Evolutionary conservation across 495 filamentous ascomycete species (phyloP), one percentile per base, ranked within the genome.

Genomic region (Oleoguttula mirabilis): DNA sequence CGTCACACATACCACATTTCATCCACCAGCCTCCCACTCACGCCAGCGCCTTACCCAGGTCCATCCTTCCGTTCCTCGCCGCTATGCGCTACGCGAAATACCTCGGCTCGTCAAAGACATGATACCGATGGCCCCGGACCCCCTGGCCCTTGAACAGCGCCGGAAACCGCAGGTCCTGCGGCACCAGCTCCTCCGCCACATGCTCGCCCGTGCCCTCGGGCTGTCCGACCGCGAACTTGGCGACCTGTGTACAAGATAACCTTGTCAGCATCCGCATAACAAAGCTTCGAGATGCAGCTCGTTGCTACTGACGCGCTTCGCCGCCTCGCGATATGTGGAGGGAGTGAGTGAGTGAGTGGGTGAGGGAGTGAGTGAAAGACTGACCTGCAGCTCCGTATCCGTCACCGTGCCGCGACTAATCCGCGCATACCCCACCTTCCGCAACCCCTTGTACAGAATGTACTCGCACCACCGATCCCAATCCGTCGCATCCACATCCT

Each of bases 381-480:
- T 50, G 67, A 80, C 77, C 73, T 99, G 90, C 47, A 99, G 71
- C 64, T 99, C 90, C 3, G 90, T 99, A 60, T 99, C 90, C 19
- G 90, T 99, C 54, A 99, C 94, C 0, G 83, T 92, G 47, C 78
- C 76, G 52, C 90, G 66, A 45, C 81, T 88, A 25, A 98, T 77
- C 50, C 90, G 71, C 11, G 90, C 90, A 58, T 96, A 98, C 6
- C 86, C 92, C 2, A 80, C 79, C 48, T 88, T 70, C 60, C 78
- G 81, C 38, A 99, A 60, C 10, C 79, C 80, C 67, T 95, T 94
- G 68, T 82, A 99, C 38, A 99, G 68, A 49, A 99, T 90, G 56
- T 99, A 99, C 67, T 99, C 90, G 65, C 92, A 99, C 92, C 92
- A 99, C 43, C 92, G 67, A 62, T 98, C 90, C 86, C 85, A 94